A percentile compares a stretch with the other conserved stretches of the same genome.
Conservation (phyloP, 192 early-diverging fungal genomes). For the Gaertneriomyces sp. region DNA sequence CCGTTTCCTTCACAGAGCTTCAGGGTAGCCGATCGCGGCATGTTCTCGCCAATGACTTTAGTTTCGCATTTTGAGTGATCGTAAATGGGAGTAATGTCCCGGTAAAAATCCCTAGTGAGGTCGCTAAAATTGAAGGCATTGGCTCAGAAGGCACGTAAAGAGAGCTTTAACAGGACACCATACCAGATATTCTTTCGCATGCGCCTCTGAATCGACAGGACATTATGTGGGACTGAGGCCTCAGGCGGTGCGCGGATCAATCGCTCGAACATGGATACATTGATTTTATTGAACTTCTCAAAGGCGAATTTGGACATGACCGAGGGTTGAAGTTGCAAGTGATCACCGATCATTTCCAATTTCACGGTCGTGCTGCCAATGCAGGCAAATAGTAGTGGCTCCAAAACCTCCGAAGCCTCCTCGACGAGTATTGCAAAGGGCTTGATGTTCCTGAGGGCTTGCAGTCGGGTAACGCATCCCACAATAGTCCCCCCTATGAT, state of each 20-base stretch:
- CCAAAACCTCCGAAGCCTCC: slow-evolving; percentile 40
- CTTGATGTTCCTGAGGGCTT: slow-evolving; percentile 34
- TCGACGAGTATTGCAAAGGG: slow-evolving; percentile 41
- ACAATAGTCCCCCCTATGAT: slow-evolving; percentile 44
- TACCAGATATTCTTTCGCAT: slow-evolving; percentile 32
- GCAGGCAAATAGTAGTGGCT: slow-evolving; percentile 37
- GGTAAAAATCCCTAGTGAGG: slow-evolving; percentile 37
- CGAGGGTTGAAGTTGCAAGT: slow-evolving; percentile 31
- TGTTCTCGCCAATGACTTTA: slow-evolving; percentile 23
- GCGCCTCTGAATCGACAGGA: slow-evolving; percentile 33
- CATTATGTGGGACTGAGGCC: slow-evolving; percentile 24
- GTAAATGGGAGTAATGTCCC: slow-evolving; percentile 26
- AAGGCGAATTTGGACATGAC: slow-evolving; percentile 41
- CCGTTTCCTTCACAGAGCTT: slow-evolving; percentile 16
- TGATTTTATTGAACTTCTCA: slow-evolving; percentile 39
- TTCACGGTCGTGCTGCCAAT: slow-evolving; percentile 24
- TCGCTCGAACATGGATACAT: slow-evolving; percentile 38
- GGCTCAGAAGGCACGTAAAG: no score
- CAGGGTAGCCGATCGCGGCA: not conserved
- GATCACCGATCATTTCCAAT: slow-evolving; percentile 40
- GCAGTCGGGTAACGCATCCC: slow-evolving; percentile 37
- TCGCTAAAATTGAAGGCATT: not conserved
- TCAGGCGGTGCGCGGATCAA: slow-evolving; percentile 25
- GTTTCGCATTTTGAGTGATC: slow-evolving; percentile 19
- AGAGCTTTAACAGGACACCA: no score